These are phyloP conservation scores for Cenchrus americanus DNA, from an alignment of 176 grass and related monocot genomes.

Conservation along the genomic window DNA sequence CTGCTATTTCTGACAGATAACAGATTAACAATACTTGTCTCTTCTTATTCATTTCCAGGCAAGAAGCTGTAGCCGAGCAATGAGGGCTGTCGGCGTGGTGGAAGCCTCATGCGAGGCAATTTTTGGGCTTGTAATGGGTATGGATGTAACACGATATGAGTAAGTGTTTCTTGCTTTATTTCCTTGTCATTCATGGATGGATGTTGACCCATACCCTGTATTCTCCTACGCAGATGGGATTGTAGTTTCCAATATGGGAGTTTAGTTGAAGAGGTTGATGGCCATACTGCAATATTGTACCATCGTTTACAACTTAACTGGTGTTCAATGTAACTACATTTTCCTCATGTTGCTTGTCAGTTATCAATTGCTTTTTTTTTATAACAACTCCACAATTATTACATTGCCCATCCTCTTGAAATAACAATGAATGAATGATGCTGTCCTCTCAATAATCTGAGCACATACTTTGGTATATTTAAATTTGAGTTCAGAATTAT, in stretches of 20 bases:
- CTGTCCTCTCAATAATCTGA: constrained; percentile 22
- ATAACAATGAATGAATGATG: constrained; percentile 2
- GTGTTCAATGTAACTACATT: constrained; percentile 71
- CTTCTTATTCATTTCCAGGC: constrained; percentile 59
- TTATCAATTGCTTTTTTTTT: neutral
- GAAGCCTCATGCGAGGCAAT: constrained; percentile 90
- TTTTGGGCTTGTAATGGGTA: constrained; percentile 98
- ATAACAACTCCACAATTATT: constrained; percentile 19
- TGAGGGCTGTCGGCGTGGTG: constrained; percentile 94
- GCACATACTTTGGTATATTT: constrained; percentile 32
- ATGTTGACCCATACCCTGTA: constrained; percentile 38
- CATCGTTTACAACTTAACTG: constrained; percentile 90
- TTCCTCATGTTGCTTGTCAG: constrained; percentile 8
- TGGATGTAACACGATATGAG: constrained; percentile 95
- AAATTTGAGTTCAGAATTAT: constrained; percentile 20
- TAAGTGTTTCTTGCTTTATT: constrained; percentile 52
- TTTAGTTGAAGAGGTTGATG: constrained; percentile 98
- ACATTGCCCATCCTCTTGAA: constrained; percentile 3
- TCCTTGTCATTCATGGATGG: constrained; percentile 13
- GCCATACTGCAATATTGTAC: constrained; percentile 90
- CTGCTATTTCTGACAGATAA: constrained; percentile 39
- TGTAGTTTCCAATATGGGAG: constrained; percentile 96
- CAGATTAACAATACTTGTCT: constrained; percentile 8
- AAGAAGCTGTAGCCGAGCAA: constrained; percentile 88
- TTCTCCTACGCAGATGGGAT: constrained; percentile 74